Conservation (phyloP, 768 basidiomycete species). For the Trametes gibbosa region DNA sequence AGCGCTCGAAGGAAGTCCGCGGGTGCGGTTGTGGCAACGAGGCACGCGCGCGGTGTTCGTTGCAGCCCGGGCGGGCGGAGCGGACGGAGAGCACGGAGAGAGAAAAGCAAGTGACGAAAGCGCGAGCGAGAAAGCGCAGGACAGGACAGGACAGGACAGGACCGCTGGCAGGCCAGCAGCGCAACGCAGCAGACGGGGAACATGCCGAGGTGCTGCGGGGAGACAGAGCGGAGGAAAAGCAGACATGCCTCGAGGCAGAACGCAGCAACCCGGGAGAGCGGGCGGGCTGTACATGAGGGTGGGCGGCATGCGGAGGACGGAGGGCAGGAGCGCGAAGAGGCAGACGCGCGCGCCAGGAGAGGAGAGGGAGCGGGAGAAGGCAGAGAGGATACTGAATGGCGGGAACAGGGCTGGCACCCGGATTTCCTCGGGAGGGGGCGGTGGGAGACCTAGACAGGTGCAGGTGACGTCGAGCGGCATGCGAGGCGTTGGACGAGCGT, state of each 20-base stretch:
- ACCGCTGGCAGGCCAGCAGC: no score
- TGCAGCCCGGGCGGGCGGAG: background rate
- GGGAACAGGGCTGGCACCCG: slow-evolving; percentile 2
- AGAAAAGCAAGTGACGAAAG: no score
- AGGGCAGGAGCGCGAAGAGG: background rate
- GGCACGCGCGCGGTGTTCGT: background rate
- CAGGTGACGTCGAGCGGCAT: slow-evolving; percentile 4
- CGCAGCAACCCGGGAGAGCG: background rate
- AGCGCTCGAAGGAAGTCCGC: background rate
- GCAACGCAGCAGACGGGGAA: background rate
- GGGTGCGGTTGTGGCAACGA: slow-evolving; percentile 1
- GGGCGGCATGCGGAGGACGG: slow-evolving; percentile 11
- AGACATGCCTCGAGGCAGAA: background rate
- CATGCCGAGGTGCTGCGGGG: slow-evolving; percentile 7
- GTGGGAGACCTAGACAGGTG: background rate
- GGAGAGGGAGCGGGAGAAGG: background rate
- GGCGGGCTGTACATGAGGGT: background rate
- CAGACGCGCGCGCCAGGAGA: background rate
- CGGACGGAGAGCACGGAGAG: background rate
- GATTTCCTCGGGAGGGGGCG: slow-evolving; percentile 8
- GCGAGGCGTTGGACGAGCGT: background rate
- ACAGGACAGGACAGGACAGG: no score
- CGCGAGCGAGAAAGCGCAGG: no score
- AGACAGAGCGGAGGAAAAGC: background rate
- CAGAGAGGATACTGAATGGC: slow-evolving; percentile 1